Conservation (phyloP, 441 rosid species). For the Bruguiera hainesii region DNA sequence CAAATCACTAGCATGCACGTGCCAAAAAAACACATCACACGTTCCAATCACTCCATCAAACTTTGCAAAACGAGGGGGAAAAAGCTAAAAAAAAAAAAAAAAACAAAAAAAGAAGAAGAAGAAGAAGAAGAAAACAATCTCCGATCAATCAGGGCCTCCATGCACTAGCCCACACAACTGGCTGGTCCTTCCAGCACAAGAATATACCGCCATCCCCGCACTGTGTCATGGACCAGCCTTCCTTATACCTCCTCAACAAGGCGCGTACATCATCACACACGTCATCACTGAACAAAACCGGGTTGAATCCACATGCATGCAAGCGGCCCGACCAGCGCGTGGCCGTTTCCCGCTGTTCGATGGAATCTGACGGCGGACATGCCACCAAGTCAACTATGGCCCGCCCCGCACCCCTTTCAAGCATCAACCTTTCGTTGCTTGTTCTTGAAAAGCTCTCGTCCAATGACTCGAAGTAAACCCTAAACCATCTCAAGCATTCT, state of each 20-base stretch:
- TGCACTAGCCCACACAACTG: slow-evolving; percentile 95
- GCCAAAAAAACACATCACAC: slow-evolving; percentile 42
- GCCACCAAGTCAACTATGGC: slow-evolving; percentile 81
- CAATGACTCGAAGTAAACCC: slow-evolving; percentile 82
- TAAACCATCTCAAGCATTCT: slow-evolving; percentile 80
- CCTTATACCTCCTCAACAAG: slow-evolving; percentile 84
- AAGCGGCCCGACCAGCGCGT: slow-evolving; percentile 68
- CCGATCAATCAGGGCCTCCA: slow-evolving; percentile 60
- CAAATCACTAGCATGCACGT: slow-evolving; percentile 29
- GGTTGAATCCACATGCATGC: slow-evolving; percentile 46
- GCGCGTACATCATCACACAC: slow-evolving; percentile 87
- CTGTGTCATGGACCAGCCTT: slow-evolving; percentile 85
- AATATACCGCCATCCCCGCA: slow-evolving; percentile 76
- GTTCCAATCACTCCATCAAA: slow-evolving; percentile 34
- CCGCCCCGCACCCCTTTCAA: slow-evolving; percentile 75
- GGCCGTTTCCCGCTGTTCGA: slow-evolving; percentile 74
- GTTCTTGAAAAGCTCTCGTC: slow-evolving; percentile 80
- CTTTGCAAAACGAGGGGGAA: slow-evolving; percentile 6
- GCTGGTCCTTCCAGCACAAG: slow-evolving; percentile 88
- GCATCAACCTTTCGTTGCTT: slow-evolving; percentile 82
- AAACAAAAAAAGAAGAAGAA: neutral
- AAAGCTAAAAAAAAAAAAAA: neutral
- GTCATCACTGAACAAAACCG: slow-evolving; percentile 64
- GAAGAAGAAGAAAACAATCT: neutral
- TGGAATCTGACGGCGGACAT: slow-evolving; percentile 51